phyloP scores from a whole-genome alignment of 176 grass and related monocot species.

The Paspalum notatum region DNA sequence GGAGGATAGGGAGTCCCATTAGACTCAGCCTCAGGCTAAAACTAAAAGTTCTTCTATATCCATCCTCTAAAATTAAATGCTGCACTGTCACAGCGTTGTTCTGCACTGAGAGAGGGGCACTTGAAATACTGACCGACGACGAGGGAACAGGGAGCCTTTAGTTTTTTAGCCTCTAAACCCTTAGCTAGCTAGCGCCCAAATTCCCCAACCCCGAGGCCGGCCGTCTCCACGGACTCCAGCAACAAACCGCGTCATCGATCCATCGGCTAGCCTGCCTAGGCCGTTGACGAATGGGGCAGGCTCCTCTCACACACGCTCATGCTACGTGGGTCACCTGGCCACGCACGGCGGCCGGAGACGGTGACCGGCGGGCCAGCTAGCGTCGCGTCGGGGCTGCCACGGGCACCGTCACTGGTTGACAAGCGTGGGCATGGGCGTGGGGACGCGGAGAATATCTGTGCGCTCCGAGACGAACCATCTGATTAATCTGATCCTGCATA shows the following conservation, averaged over 20 bases:
- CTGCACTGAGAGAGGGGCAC: too few species aligned
- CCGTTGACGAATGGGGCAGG: slow-evolving; percentile 22
- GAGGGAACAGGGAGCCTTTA: too few species aligned
- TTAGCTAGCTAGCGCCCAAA: neutral
- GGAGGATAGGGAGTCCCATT: too few species aligned
- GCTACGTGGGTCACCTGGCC: too few species aligned
- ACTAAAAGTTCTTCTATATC: too few species aligned
- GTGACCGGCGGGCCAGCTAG: slow-evolving; percentile 29
- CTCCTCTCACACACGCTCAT: neutral
- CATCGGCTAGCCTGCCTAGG: neutral
- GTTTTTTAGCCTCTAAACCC: too few species aligned
- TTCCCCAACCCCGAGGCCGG: neutral
- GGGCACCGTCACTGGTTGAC: neutral
- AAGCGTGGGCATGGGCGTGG: neutral
- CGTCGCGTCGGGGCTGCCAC: neutral
- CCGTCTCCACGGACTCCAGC: neutral
- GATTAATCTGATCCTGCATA: neutral
- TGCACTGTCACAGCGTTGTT: too few species aligned
- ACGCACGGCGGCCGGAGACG: slow-evolving; percentile 19
- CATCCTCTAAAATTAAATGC: too few species aligned
- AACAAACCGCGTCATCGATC: slow-evolving; percentile 20
- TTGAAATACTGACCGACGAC: too few species aligned
- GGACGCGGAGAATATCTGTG: slow-evolving; percentile 2
- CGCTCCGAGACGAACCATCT: too few species aligned
- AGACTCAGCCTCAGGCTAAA: too few species aligned